A percentile compares a stretch with the other conserved stretches of the same genome.
These are phyloP conservation scores for Phytophthora macrochlamydospora DNA, from an alignment of 352 stramenopile species.

Conservation along the genomic window DNA sequence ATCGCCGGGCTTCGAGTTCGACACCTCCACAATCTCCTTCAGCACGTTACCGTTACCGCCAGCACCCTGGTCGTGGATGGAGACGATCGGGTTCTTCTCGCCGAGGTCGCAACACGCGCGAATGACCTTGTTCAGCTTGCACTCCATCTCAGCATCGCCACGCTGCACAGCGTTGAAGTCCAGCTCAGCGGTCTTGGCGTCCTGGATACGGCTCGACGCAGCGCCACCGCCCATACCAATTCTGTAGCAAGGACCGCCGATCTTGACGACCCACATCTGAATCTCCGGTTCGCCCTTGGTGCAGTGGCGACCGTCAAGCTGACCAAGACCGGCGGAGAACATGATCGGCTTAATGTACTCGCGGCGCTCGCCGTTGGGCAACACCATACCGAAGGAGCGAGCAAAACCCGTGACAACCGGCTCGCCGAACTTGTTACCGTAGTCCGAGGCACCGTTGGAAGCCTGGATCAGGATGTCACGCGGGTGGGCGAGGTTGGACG, in stretches of 20 bases:
- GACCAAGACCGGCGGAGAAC: constrained; percentile 98
- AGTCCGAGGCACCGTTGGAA: constrained; percentile 98
- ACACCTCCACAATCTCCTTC: constrained; percentile 98
- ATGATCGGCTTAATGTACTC: constrained; percentile 99
- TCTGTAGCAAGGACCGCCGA: constrained; percentile 98
- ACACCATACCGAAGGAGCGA: constrained; percentile 96
- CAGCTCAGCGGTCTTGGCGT: constrained; percentile 92
- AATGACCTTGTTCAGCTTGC: constrained; percentile 99
- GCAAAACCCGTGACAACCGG: constrained; percentile 99
- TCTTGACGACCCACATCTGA: constrained; percentile 98
- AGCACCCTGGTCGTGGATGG: constrained; percentile 99
- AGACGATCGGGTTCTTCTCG: constrained; percentile 98
- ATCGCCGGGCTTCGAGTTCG: constrained; percentile 83
- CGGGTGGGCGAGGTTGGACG: constrained; percentile 89
- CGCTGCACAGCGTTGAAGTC: constrained; percentile 99
- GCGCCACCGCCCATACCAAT: constrained; percentile 99
- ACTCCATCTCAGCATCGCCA: constrained; percentile 99
- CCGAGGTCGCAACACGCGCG: constrained; percentile 97
- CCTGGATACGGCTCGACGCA: constrained; percentile 95
- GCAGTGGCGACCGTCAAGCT: constrained; percentile 94
- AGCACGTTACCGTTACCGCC: constrained; percentile 99
- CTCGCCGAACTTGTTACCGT: constrained; percentile 99
- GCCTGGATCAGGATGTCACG: constrained; percentile 97
- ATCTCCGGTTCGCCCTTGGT: constrained; percentile 94
- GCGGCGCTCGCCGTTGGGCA: constrained; percentile 94